Evolutionary conservation across 2,329 filamentous ascomycete genomes (phyloP).

Genomic region (Alternaria conjuncta): DNA sequence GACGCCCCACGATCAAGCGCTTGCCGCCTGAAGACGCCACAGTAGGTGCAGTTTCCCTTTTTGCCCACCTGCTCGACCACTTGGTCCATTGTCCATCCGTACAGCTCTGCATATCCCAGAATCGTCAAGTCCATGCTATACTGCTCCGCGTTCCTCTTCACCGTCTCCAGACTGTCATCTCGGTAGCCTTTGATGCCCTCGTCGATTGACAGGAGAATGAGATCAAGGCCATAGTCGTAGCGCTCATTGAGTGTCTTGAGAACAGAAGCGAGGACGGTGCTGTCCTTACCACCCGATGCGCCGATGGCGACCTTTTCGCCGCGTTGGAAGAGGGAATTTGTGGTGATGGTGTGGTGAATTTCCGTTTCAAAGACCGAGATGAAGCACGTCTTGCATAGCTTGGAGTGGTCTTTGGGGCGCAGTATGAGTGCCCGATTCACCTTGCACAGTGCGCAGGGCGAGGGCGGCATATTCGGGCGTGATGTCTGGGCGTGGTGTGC

Average conservation of each 20-base stretch:
- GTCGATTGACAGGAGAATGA: slow-evolving; percentile 89
- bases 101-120: slow-evolving; percentile 89
- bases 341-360: slow-evolving; percentile 88
- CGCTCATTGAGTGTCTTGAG: slow-evolving; percentile 93
- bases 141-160: slow-evolving; percentile 89
- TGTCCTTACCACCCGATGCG: slow-evolving; percentile 96
- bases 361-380: slow-evolving; percentile 87
- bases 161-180: slow-evolving; percentile 94
- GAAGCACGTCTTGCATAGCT: slow-evolving; percentile 91
- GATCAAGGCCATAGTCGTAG: slow-evolving; percentile 82
- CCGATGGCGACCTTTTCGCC: slow-evolving; percentile 93
- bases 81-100: slow-evolving; percentile 99
- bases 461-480: slow-evolving; percentile 70
- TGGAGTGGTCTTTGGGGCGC: slow-evolving; percentile 91
- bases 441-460: slow-evolving; percentile 77
- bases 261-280: slow-evolving; percentile 91
- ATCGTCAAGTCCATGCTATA: slow-evolving; percentile 93
- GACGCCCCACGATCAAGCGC: slow-evolving; percentile 92
- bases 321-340: slow-evolving; percentile 77
- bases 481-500: background rate
- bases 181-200: slow-evolving; percentile 97
- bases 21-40: slow-evolving; percentile 93
- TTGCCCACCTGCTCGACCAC: slow-evolving; percentile 96
- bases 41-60: slow-evolving; percentile 99
- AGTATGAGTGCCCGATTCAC: slow-evolving; percentile 84